A percentile compares a stretch with the other conserved stretches of the same genome.
These are phyloP conservation scores for Mrakia gelida DNA, from an alignment of 768 basidiomycete species.

Conservation along the genomic window DNA sequence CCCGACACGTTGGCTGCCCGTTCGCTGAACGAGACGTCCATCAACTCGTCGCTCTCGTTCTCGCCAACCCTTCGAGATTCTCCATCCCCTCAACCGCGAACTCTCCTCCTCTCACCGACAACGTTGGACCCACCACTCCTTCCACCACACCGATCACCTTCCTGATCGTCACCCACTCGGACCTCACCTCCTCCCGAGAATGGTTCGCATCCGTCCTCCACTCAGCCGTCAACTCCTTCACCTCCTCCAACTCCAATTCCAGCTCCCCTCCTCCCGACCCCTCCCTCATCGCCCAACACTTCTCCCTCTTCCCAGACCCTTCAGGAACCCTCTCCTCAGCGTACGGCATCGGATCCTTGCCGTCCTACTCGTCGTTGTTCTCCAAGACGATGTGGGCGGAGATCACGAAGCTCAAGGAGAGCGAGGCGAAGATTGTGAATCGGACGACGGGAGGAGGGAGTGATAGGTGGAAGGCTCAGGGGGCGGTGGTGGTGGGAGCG, in stretches of 20 bases:
- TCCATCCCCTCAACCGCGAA: background rate
- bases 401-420: constrained; percentile 20
- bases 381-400: background rate
- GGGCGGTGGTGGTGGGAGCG: constrained; percentile 2
- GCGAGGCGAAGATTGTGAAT: constrained; percentile 17
- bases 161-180: constrained; percentile 30
- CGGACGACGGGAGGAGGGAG: constrained; percentile 24
- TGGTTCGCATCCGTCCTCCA: constrained; percentile 31
- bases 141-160: constrained; percentile 12
- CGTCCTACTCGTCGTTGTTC: background rate
- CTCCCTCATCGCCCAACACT: constrained; percentile 19
- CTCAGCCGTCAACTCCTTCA: constrained; percentile 19
- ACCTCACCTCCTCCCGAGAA: constrained; percentile 12
- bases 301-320: constrained; percentile 29
- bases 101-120: background rate
- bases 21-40: constrained; percentile 30
- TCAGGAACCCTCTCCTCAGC: constrained; percentile 10
- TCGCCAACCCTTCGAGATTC: constrained; percentile 22
- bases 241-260: background rate
- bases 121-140: background rate
- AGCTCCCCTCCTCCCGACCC: constrained; percentile 9
- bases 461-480: constrained; percentile 29
- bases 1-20: constrained; percentile 25
- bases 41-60: constrained; percentile 29
- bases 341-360: constrained; percentile 26